Base-by-base conservation (phyloP, 2,329 filamentous ascomycete species). In the Hypoxylon sp. region DNA sequence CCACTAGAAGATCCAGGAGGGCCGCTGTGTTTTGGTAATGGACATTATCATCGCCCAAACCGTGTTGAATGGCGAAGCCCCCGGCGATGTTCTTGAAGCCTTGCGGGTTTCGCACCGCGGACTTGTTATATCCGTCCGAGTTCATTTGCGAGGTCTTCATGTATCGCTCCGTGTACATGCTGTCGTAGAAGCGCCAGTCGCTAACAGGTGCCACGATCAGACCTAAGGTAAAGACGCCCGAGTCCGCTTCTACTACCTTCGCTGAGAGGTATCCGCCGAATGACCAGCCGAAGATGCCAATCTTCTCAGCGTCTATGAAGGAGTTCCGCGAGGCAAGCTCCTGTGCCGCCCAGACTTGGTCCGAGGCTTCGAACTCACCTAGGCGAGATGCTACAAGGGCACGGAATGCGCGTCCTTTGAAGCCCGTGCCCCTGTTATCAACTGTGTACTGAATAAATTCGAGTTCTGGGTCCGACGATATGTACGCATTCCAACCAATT, bases 131-230 rank as follows among this genome's bases (percentile, higher is more conserved):
- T 29, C 88, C 89, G 0, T 77, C 85, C 0, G 78, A 78, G 72
- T 91, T 91, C 41, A 79, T 77, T 2, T 80, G 78, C 1, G 84
- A 81, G 0, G 82, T 86, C 78, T 91, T 90, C 89, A 92, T 91
- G 79, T 90, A 92, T 9, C 90, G 84, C 76, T 92, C 90, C 0
- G 90, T 91, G 75, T 91, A 92, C 81, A 91, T 86, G 59, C 83
- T 85, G 75, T 92, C 89, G 76, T 92, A 92, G 79, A 91, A 88
- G 1, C 88, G 84, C 87, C 88, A 91, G 78, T 92, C 90, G 1
- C 82, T 83, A 0, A 91, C 88, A 0, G 89, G 89, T 0, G 89
- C 89, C 0, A 87, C 88, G 70, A 90, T 88, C 8, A 91, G 76
- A 0, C 84, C 89, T 6, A 89, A 83, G 0, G 86, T 84, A 75